Evolutionary conservation across 2,329 filamentous ascomycete genomes (phyloP), one percentile per base, ranked within the genome.

Genomic region (Sclerotinia glacialis): DNA sequence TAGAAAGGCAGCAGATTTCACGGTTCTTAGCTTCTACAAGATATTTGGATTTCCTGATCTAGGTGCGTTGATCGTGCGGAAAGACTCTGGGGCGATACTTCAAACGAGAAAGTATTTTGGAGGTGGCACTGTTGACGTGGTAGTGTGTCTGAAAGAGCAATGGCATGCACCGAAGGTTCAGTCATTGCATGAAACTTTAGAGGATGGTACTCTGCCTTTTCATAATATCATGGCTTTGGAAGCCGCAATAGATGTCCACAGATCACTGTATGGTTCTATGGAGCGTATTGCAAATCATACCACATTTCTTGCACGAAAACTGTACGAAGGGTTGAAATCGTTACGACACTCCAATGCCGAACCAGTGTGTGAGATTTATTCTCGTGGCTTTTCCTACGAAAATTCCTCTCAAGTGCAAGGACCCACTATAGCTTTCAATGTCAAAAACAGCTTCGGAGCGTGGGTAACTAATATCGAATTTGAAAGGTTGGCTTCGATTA

Each of bases 11-110:
- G 91, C 94, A 1, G 94, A 98, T 76, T 98, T 98, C 71, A 89
- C 86, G 0, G 90, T 92, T 0, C 74, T 98, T 52, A 97, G 93
- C 77, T 87, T 98, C 70, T 96, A 97, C 80, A 99, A 98, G 77
- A 93, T 97, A n/a, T 98, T 98, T 77, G 94, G 95, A 1, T 97
- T 97, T 71, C 94, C 94, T 0, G 92, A 98, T 75, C 81, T 98
- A 2, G 94, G 94, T 1, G 93, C 89, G 1, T 79, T 99, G 67
- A 87, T 98, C 40, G 87, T 98, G 16, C 87, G 90, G 52, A 93
- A 91, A 72, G 82, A 85, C 42, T 85, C 90, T 16, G 86, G 85
- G 8, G 77, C 83, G 49, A 75, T 89, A 3, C 87, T 97, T 56
- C 80, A 84, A 42, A 80, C 82, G 52, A 86, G 92, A 68, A 87